Evolutionary conservation across 257 asterid species (phyloP).

Genomic region (Solanum pinnatisectum): DNA sequence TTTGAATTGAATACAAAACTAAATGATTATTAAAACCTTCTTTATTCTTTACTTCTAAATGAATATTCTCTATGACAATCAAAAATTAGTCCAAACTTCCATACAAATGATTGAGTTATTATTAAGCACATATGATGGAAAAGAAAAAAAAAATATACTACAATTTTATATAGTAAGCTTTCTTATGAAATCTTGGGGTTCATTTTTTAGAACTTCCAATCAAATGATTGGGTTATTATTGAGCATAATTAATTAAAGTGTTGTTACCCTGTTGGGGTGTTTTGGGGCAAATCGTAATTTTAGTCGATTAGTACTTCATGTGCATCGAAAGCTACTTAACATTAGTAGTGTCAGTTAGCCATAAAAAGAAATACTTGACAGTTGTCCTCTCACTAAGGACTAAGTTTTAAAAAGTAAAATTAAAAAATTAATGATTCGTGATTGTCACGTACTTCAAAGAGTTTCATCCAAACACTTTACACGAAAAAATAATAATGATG

Average conservation of each 20-base stretch:
- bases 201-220: background rate
- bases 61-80: too few relatives aligned
- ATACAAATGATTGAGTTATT: background rate
- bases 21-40: background rate
- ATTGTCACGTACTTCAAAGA: background rate
- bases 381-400: background rate
- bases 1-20: background rate
- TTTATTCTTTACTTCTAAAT: too few relatives aligned
- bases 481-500: background rate
- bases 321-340: background rate
- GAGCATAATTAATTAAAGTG: background rate
- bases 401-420: background rate
- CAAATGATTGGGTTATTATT: background rate
- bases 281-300: background rate
- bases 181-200: background rate
- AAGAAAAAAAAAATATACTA: background rate
- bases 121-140: background rate
- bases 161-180: background rate
- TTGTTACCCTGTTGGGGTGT: background rate
- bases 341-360: background rate
- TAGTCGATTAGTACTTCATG: background rate
- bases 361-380: background rate
- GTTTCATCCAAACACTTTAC: background rate
- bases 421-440: background rate
- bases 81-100: background rate